phyloP scores from a whole-genome alignment of 192 early-diverging fungal genomes.

The Mortierella antarctica region DNA sequence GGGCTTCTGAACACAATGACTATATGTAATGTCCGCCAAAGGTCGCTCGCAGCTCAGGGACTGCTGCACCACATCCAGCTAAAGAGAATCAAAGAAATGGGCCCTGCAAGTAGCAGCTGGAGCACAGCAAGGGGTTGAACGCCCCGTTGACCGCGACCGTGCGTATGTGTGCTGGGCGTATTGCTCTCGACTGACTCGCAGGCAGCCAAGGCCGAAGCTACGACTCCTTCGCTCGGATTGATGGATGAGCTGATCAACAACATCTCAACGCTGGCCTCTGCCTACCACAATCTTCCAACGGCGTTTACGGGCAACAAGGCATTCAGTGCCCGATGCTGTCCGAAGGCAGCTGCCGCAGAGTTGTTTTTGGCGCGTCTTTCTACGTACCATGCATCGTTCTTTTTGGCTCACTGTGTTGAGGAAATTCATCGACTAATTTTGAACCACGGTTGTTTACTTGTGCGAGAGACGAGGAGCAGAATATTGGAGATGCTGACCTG shows the following conservation, averaged over 20 bases:
- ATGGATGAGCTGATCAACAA: constrained; percentile 90
- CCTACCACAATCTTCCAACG: constrained; percentile 91
- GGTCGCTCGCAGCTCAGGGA: no score
- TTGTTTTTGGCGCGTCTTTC: not conserved
- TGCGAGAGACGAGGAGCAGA: constrained; percentile 59
- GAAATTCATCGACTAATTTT: not conserved
- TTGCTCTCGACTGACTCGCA: constrained; percentile 93
- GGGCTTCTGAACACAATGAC: no score
- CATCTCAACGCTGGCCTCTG: constrained; percentile 90
- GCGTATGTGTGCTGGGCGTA: constrained; percentile 99
- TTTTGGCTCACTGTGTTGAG: no score
- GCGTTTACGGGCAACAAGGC: constrained; percentile 76
- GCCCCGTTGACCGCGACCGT: constrained; percentile 91
- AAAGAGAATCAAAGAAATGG: no score
- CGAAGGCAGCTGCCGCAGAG: constrained; percentile 56
- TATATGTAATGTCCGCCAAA: no score
- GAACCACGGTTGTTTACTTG: constrained; percentile 27
- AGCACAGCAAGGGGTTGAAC: no score
- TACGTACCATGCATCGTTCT: no score
- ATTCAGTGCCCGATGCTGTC: constrained; percentile 68
- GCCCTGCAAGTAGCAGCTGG: no score
- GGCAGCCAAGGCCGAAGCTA: constrained; percentile 84
- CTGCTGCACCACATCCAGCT: no score
- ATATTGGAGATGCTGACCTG: constrained; percentile 50
- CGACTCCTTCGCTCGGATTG: constrained; percentile 72